Percentiles rank a stretch among this genome's conserved stretches.
phyloP scores from a whole-genome alignment of 2,329 filamentous ascomycete genomes.

The Fusarium setosum region DNA sequence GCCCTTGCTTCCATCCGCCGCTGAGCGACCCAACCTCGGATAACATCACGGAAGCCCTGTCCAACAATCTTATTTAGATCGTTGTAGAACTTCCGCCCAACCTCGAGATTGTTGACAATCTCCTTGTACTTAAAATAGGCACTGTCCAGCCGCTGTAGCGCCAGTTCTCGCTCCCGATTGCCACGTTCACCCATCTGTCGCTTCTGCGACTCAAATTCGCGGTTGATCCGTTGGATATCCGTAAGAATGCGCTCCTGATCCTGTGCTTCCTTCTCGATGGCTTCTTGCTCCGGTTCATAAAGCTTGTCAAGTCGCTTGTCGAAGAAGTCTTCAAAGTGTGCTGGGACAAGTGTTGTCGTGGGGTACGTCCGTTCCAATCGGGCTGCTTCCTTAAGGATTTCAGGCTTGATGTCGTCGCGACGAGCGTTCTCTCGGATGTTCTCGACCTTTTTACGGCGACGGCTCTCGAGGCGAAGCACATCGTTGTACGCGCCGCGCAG shows the following conservation, averaged over 20 bases:
- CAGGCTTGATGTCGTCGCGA: constrained; percentile 87
- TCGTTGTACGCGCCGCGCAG: constrained; percentile 88
- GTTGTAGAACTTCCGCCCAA: constrained; percentile 96
- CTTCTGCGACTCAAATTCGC: constrained; percentile 79
- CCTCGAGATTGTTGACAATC: constrained; percentile 90
- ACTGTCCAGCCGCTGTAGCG: constrained; percentile 87
- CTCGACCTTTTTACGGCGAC: constrained; percentile 83
- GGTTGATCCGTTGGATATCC: constrained; percentile 80
- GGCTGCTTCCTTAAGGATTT: constrained; percentile 84
- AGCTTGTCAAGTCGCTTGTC: constrained; percentile 79
- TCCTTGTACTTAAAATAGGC: constrained; percentile 98
- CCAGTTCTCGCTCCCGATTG: constrained; percentile 82
- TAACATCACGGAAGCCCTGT: constrained; percentile 79
- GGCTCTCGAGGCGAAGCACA: constrained; percentile 82
- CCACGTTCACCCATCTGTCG: constrained; percentile 71
- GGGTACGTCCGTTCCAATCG: constrained; percentile 88
- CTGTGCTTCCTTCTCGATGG: constrained; percentile 75
- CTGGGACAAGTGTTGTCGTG: constrained; percentile 84
- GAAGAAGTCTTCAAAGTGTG: constrained; percentile 93
- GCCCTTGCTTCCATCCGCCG: constrained; percentile 83
- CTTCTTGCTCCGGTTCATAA: constrained; percentile 83
- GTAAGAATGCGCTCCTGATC: constrained; percentile 81
- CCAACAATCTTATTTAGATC: constrained; percentile 90
- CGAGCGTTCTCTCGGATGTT: constrained; percentile 81
- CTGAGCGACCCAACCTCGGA: constrained; percentile 82